These are phyloP conservation scores for Fusarium sp. DNA, from an alignment of 2,329 filamentous ascomycete species.

Conservation along the genomic window DNA sequence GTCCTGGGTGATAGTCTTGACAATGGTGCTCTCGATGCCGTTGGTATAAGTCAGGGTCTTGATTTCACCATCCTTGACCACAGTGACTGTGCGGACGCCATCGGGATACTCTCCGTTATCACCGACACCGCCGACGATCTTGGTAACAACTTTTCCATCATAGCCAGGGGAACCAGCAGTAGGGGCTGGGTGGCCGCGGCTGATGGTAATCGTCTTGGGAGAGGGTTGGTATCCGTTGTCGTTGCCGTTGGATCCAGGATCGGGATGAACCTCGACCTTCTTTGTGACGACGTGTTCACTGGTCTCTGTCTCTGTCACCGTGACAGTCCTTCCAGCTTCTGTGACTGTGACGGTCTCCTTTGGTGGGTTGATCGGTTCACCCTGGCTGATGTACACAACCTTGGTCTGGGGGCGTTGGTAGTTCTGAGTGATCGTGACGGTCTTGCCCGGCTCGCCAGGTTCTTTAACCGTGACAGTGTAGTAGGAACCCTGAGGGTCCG, in stretches of 20 bases:
- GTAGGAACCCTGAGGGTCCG: conserved; percentile 22
- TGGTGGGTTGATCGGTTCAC: conserved; percentile 26
- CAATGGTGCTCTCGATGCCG: conserved; percentile 4
- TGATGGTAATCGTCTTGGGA: conserved; percentile 31
- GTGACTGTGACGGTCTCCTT: conserved; percentile 47
- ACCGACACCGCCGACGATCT: conserved; percentile 7
- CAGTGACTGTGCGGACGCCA: conserved; percentile 27
- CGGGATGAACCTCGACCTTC: conserved; percentile 30
- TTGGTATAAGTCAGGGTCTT: conserved; percentile 35
- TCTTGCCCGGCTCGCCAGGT: conserved; percentile 18
- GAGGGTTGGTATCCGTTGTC: conserved; percentile 15
- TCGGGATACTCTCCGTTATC: conserved; percentile 3
- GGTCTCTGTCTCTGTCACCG: conserved; percentile 37
- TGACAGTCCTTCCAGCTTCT: conserved; percentile 39
- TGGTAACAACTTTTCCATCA: conserved; percentile 23
- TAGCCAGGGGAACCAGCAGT: conserved; percentile 26
- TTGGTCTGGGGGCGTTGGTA: conserved; percentile 29
- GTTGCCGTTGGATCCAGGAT: conserved; percentile 12
- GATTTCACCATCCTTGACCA: conserved; percentile 31
- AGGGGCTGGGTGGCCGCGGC: conserved; percentile 16
- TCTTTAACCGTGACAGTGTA: conserved; percentile 37
- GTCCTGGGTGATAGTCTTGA: conserved; percentile 32
- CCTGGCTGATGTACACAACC: conserved; percentile 38
- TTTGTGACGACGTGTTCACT: conserved; percentile 41
- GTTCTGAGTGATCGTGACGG: conserved; percentile 30